Percentiles rank a stretch among this genome's conserved stretches.
Evolutionary conservation across 768 basidiomycete genomes (phyloP).

Genomic region (Suillus clintonianus): DNA sequence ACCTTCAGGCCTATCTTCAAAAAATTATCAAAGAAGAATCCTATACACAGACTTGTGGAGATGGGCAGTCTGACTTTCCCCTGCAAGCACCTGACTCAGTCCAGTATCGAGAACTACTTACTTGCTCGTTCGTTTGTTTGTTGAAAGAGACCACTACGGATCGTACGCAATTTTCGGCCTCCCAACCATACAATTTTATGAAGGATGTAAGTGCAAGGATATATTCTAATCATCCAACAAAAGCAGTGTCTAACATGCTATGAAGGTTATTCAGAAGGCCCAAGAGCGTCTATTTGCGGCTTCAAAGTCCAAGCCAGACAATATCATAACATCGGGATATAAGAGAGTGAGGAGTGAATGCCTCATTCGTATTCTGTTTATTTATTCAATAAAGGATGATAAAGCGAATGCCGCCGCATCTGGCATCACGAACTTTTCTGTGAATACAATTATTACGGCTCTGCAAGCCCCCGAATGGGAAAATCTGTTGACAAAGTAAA

Average conservation of each 20-base stretch:
- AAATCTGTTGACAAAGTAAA: constrained; percentile 58
- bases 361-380: background rate
- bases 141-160: constrained; percentile 20
- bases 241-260: background rate
- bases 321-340: constrained; percentile 71
- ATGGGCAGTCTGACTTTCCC: constrained; percentile 9
- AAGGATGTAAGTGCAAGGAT: constrained; percentile 45
- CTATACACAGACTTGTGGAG: constrained; percentile 9
- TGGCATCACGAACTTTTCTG: constrained; percentile 57
- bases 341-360: constrained; percentile 46
- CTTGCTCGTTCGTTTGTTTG: constrained; percentile 47
- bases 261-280: constrained; percentile 61
- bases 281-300: constrained; percentile 54
- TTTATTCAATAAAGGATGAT: constrained; percentile 21
- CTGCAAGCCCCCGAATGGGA: constrained; percentile 71
- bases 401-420: constrained; percentile 41
- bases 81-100: constrained; percentile 22
- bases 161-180: constrained; percentile 27
- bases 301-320: constrained; percentile 41
- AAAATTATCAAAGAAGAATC: constrained; percentile 33
- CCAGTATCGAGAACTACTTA: constrained; percentile 41
- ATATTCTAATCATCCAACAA: background rate
- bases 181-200: constrained; percentile 50
- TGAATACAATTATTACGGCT: constrained; percentile 76
- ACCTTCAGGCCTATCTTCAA: constrained; percentile 40